Evolutionary conservation across 2,329 filamentous ascomycete genomes (phyloP), one percentile per base, ranked within the genome.

Genomic region (Moelleriella libera): DNA sequence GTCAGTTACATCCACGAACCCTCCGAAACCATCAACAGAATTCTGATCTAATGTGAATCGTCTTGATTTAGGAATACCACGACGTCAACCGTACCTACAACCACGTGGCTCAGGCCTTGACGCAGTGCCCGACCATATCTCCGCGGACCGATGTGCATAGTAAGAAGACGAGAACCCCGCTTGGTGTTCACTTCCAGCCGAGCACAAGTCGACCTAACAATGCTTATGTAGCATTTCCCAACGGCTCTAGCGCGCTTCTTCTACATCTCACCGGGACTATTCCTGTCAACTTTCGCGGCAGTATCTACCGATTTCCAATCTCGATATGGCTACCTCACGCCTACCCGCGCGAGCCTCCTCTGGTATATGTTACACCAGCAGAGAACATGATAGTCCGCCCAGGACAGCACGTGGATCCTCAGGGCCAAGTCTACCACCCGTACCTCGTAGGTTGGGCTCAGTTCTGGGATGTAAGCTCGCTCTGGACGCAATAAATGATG

Each of bases 81-180:
- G 87, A 97, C 68, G 83, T 94, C 50, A 94, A 90, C 61, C 83
- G 88, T 51, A 88, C 89, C 47, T 97, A 97, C 68, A 85, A 85
- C 62, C 89, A 97, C 66, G 82, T 94, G 56, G 89, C 86, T 52
- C 83, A 88, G 60, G 79, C 82, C 30, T 78, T 98, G 47, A 77
- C 85, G 32, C 78, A 84, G 55, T 88, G 88, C 60, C 80, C 88
- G 6, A 84, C 86, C 2, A 73, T 98, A 28, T 77, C 83, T 7
- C 88, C 89, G 30, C 80, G 86, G 56, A 98, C 92, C 51, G 89
- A 97, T 64, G 89, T 97, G 46, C 94, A 97, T 67, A 97, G 88
- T 94, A 75, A 57, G 79, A 43, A 14, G 43, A 43, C 43, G 28
- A 37, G n/a, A 44, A 12, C 34, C 12, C 34, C 12, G 34, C 8